phyloP scores from a whole-genome alignment of 2,329 filamentous ascomycete species.

The Neonectria faginata region DNA sequence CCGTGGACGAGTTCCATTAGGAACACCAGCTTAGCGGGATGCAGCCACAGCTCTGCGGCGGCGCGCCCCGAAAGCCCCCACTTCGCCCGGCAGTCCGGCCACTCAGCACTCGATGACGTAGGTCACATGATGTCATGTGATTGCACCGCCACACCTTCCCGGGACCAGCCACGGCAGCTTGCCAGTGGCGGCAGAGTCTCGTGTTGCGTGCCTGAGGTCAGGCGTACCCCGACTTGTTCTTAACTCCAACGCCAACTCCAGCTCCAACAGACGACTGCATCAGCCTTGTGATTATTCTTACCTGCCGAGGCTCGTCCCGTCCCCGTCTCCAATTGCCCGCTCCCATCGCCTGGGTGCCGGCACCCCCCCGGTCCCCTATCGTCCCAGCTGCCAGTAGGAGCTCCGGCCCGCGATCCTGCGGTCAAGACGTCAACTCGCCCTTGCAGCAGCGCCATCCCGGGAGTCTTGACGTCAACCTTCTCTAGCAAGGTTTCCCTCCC shows the following conservation, averaged over 20 bases:
- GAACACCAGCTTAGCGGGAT: conserved; percentile 26
- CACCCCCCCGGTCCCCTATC: conserved; percentile 32
- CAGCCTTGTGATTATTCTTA: conserved; percentile 19
- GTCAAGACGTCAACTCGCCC: conserved; percentile 27
- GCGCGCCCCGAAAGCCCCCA: conserved; percentile 15
- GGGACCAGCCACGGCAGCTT: conserved; percentile 19
- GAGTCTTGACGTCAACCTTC: conserved; percentile 32
- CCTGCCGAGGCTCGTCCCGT: not conserved
- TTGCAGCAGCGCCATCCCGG: conserved; percentile 25
- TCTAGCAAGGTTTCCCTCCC: conserved; percentile 17
- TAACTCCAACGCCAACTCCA: conserved; percentile 4
- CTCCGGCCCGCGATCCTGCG: conserved; percentile 23
- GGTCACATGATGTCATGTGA: conserved; percentile 47
- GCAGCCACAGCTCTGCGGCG: conserved; percentile 37
- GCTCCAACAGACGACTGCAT: conserved; percentile 34
- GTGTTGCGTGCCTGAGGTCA: conserved; percentile 45
- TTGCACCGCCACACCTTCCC: conserved; percentile 45
- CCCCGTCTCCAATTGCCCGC: conserved; percentile 17
- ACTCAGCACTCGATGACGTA: conserved; percentile 31
- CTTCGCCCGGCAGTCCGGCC: conserved; percentile 22
- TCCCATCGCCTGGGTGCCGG: conserved; percentile 30
- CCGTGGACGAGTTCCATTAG: conserved; percentile 22
- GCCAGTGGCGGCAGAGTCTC: conserved; percentile 38
- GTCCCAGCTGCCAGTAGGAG: conserved; percentile 12
- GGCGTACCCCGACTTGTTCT: conserved; percentile 37